phyloP scores from a whole-genome alignment of 306 rosid species.

The Bauhinia variegata region DNA sequence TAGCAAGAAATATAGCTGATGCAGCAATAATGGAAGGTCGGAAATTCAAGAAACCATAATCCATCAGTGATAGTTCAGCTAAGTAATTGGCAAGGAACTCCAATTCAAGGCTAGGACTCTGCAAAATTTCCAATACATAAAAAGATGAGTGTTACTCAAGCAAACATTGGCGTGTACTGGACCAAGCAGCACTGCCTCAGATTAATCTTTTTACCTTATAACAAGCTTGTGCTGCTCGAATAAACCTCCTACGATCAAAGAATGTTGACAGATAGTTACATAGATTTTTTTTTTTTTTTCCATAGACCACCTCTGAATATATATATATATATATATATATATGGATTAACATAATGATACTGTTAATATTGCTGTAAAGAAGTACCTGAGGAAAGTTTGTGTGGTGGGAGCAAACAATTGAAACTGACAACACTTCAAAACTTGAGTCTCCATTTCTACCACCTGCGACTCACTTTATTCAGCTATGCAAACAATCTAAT shows the following conservation, averaged over 20 bases:
- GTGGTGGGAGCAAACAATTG: constrained; percentile 68
- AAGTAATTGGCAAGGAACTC: constrained; percentile 87
- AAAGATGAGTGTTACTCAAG: constrained; percentile 29
- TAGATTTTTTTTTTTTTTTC: no score
- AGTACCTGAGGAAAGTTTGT: constrained; percentile 69
- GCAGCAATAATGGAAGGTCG: constrained; percentile 89
- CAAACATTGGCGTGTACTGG: constrained; percentile 26
- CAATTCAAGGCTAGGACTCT: constrained; percentile 80
- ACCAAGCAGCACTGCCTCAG: constrained; percentile 31
- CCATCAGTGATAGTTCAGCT: constrained; percentile 76
- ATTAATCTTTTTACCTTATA: constrained; percentile 58
- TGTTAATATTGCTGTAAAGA: neutral
- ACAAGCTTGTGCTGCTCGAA: constrained; percentile 90
- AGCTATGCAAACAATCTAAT: constrained; percentile 18
- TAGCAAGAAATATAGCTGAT: constrained; percentile 87
- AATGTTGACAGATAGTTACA: no score
- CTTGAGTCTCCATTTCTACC: constrained; percentile 62
- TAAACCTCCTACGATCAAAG: constrained; percentile 74
- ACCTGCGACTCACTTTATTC: constrained; percentile 52
- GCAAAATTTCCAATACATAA: constrained; percentile 45
- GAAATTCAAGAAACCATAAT: constrained; percentile 69
- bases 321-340: no score
- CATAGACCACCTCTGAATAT: no score
- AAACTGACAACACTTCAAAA: constrained; percentile 52
- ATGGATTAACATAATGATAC: no score